Base-by-base conservation (phyloP, 2,329 filamentous ascomycete species). In the Penicillium palitans region DNA sequence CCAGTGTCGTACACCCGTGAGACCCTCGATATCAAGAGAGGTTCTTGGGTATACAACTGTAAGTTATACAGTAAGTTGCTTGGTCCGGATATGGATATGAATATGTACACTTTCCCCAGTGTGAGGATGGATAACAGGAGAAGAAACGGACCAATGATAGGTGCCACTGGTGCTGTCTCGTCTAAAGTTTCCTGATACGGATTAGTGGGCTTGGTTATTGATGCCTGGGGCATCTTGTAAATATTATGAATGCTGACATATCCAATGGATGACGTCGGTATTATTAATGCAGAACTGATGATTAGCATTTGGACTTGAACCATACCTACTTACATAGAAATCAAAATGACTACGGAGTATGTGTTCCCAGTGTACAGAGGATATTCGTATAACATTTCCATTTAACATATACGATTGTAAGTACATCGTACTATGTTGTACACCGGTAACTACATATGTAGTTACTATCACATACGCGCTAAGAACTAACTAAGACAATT, bases 1-100 rank as follows among this genome's bases (percentile, higher is more conserved):
- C 51, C 50, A 48, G 40, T 1, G 25, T 44, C 27, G 40, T 46
- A 52, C 50, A 52, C 45, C 37, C 24, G 46, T 39, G 19, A 46
- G 6, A 45, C 37, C 40, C 47, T 50, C 15, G 19, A 25, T 1
- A 39, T 29, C 6, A 48, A 6, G 15, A 21, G 19, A 35, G 27
- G 33, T 27, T 24, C 21, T 12, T 27, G 33, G 21, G 47, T n/a
- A 27, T 37, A 25, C 13, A 17, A 5, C 6, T 27, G 47, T 39
- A 37, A 25, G 33, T 50, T 50, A 27, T 50, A 50, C 47, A 50
- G 19, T 40, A 24, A 54, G 15, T 40, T 47, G 52, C 4, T 17
- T 6, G 6, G 47, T 19, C 21, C 6, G 8, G 33, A 50, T 19
- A 49, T 21, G 10, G 44, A 31, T 46, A 19, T 45, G 21, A 12